phyloP scores from a whole-genome alignment of 2,329 filamentous ascomycete species.

The Helminthosporium solani region DNA sequence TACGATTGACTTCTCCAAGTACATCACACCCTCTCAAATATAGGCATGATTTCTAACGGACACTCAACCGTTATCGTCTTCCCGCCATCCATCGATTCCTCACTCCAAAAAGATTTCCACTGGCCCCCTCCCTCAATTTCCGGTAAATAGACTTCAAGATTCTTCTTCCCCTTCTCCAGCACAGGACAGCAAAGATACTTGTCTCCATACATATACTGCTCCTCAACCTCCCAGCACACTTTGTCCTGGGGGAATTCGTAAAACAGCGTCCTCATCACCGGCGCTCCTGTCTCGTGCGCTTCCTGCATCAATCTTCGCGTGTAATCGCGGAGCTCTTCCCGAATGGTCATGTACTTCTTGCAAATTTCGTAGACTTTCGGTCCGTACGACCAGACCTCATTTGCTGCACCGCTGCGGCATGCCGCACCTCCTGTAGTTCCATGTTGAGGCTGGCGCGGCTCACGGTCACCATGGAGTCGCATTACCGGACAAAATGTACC shows the following conservation, averaged over 20 bases:
- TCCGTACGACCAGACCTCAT: conserved; percentile 69
- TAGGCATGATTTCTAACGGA: conserved; percentile 51
- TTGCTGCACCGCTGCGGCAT: conserved; percentile 52
- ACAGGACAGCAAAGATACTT: conserved; percentile 62
- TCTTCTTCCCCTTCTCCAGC: conserved; percentile 50
- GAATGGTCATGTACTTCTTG: conserved; percentile 58
- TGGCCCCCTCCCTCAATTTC: conserved; percentile 22
- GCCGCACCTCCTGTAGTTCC: conserved; percentile 40
- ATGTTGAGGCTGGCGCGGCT: conserved; percentile 55
- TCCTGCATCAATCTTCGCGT: conserved; percentile 59
- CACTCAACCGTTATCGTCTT: conserved; percentile 45
- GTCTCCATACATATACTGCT: conserved; percentile 64
- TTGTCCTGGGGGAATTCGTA: conserved; percentile 62
- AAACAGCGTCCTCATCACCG: conserved; percentile 64
- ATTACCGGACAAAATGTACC: conserved; percentile 67
- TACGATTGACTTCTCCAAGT: too few relatives aligned
- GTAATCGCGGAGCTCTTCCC: conserved; percentile 61
- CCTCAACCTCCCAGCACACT: conserved; percentile 57
- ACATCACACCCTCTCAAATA: conserved; percentile 45
- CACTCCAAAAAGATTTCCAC: conserved; percentile 48
- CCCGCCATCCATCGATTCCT: conserved; percentile 42
- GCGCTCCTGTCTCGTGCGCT: conserved; percentile 60
- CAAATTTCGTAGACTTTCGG: conserved; percentile 61
- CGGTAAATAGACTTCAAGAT: conserved; percentile 56
- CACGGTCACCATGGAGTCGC: conserved; percentile 65